Percentiles rank a stretch among this genome's conserved stretches.
phyloP scores from a whole-genome alignment of 257 asterid species.

The Solanum habrochaites region DNA sequence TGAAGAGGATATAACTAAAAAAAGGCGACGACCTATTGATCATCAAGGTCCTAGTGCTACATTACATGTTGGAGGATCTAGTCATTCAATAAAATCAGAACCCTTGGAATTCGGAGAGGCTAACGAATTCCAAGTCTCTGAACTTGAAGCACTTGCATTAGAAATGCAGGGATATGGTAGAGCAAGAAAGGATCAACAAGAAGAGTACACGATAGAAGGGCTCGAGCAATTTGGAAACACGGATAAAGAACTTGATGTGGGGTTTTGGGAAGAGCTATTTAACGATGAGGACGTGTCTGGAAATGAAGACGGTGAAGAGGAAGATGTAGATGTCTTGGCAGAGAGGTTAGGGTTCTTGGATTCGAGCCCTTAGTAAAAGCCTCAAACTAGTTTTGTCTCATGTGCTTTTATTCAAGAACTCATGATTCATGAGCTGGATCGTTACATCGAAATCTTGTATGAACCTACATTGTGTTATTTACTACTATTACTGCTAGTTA shows the following conservation, averaged over 20 bases:
- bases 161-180: slow-evolving; percentile 78
- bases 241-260: slow-evolving; percentile 51
- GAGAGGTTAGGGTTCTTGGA: slow-evolving; percentile 52
- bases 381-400: not conserved
- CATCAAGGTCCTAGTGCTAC: slow-evolving; percentile 12
- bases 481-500: not conserved
- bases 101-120: slow-evolving; percentile 27
- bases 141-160: slow-evolving; percentile 67
- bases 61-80: slow-evolving; percentile 7
- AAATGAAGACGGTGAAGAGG: slow-evolving; percentile 18
- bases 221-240: not conserved
- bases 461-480: not conserved
- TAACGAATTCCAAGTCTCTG: slow-evolving; percentile 35
- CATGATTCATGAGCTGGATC: not conserved
- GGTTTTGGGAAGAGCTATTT: slow-evolving; percentile 77
- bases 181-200: slow-evolving; percentile 26
- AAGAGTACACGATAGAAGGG: not conserved
- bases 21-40: slow-evolving; percentile 51
- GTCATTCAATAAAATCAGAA: slow-evolving; percentile 29
- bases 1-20: slow-evolving; percentile 42
- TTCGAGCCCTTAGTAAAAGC: slow-evolving; percentile 23
- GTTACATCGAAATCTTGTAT: not conserved
- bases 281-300: slow-evolving; percentile 22
- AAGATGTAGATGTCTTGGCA: slow-evolving; percentile 47
- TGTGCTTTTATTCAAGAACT: not conserved